Base-by-base conservation (phyloP, 1,284 basidiomycete species). In the Ganoderma lingzhi region DNA sequence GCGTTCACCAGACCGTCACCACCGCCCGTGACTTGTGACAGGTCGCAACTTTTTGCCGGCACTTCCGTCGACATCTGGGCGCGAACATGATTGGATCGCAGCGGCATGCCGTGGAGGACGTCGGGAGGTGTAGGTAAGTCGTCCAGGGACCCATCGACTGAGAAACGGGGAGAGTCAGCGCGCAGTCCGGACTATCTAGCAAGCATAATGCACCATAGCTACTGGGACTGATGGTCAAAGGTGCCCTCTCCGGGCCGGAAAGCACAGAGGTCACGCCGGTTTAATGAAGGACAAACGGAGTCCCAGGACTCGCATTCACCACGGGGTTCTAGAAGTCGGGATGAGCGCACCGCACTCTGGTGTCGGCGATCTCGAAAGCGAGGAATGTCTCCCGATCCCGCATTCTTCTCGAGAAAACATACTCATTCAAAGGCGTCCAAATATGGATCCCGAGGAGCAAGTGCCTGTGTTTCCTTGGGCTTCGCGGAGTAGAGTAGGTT, bases 1-100 rank as follows among this genome's bases (percentile, higher is more conserved):
- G 73, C 73, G 70, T 74, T 74, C 73, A 64, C 58, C 55, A 71
- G 69, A 66, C 37, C 45, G 65, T 66, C 70, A 69, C 70, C 55
- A 15, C n/a, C 56, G 39, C 58, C 32, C 64, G 68, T 68, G 68
- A 70, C 66, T 65, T 55, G 71, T 73, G 63, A 68, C 69, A 19
- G 28, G 4, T 42, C 59, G 60, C 37, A 66, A 56, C 17, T 32
- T 30, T 28, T 19, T 66, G 67, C 69, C 69, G 69, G 69, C 69
- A 67, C 56, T n/a, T 23, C 62, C 28, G 28, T 61, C 59, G 39
- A 41, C 59, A 10, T 15, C 37, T 39, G 37, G 37, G 14, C 39
- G 37, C 58, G 37, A 17, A 59, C 23, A 30, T 17, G 37, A 41
- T 42, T 42, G 39, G 59, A 41, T 42, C 39, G 59, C 39, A 61